Evolutionary conservation across 345 rosid genomes (phyloP).

Genomic region (Microthlaspi erraticum): DNA sequence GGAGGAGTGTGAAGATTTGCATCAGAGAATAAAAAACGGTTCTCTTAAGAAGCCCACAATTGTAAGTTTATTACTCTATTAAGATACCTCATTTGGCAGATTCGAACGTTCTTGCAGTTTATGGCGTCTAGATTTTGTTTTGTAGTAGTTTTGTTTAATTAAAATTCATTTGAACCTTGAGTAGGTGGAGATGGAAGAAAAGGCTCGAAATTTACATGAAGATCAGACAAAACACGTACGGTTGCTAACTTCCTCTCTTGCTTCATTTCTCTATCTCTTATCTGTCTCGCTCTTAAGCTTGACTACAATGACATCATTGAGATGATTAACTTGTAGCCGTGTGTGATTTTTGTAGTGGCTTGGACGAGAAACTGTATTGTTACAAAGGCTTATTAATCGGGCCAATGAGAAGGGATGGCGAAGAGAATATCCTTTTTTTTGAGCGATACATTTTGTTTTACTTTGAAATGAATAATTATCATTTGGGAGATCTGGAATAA

Average conservation of each 20-base stretch:
- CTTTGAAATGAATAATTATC: constrained; percentile 9
- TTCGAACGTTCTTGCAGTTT: constrained; percentile 20
- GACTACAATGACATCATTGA: too few species aligned
- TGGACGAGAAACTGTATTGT: constrained; percentile 57
- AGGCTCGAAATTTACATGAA: constrained; percentile 63
- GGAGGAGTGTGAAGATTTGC: constrained; percentile 88
- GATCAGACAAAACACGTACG: constrained; percentile 84
- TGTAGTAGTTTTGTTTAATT: constrained; percentile 19
- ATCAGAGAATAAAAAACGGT: constrained; percentile 57
- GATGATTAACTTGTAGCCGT: too few species aligned
- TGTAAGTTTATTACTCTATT: constrained; percentile 55
- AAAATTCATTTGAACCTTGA: constrained; percentile 37
- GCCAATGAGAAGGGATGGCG: constrained; percentile 96
- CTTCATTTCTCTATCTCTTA: constrained; percentile 26
- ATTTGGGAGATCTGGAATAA: constrained; percentile 3
- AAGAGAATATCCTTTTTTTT: constrained; percentile 82
- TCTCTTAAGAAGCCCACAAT: constrained; percentile 63
- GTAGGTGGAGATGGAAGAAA: constrained; percentile 75
- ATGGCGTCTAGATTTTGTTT: constrained; percentile 24
- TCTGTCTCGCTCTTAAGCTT: too few species aligned
- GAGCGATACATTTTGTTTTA: constrained; percentile 11
- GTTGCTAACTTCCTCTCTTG: constrained; percentile 31
- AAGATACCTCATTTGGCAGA: background rate
- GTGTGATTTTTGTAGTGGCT: constrained; percentile 71
- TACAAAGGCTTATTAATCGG: constrained; percentile 64